Percentiles rank a stretch among this genome's conserved stretches.
phyloP scores from a whole-genome alignment of 2,329 filamentous ascomycete species.

The Paraphoma chrysanthemicola region DNA sequence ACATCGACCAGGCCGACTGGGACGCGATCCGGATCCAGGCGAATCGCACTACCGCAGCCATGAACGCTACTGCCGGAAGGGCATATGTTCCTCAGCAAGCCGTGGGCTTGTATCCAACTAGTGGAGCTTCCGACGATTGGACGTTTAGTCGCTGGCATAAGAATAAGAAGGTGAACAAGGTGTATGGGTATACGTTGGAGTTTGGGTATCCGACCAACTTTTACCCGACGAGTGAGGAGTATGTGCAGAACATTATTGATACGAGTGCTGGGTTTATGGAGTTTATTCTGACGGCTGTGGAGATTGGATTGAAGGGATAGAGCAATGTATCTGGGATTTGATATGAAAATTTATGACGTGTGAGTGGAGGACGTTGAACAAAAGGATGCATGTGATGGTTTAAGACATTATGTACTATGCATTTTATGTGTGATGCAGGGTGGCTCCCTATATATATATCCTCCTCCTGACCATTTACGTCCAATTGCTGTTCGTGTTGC shows the following conservation, averaged over 20 bases:
- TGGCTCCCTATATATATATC: background rate
- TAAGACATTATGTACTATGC: slow-evolving; percentile 1
- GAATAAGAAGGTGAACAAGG: slow-evolving; percentile 46
- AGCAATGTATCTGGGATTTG: background rate
- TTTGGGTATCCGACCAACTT: slow-evolving; percentile 52
- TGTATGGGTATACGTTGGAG: slow-evolving; percentile 51
- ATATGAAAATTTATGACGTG: background rate
- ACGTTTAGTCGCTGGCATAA: slow-evolving; percentile 46
- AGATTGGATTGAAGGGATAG: slow-evolving; percentile 39
- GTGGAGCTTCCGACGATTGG: slow-evolving; percentile 48
- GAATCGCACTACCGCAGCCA: slow-evolving; percentile 42
- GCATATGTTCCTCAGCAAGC: slow-evolving; percentile 42
- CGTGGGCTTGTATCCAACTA: slow-evolving; percentile 48
- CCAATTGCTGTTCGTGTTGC: background rate
- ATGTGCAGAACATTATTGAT: slow-evolving; percentile 50
- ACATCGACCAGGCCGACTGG: slow-evolving; percentile 44
- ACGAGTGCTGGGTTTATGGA: slow-evolving; percentile 54
- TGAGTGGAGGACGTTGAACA: background rate
- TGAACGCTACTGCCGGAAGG: slow-evolving; percentile 45
- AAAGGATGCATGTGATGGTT: background rate
- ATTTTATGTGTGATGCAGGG: background rate
- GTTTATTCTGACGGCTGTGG: slow-evolving; percentile 44
- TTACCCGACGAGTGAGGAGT: slow-evolving; percentile 50
- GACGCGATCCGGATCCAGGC: slow-evolving; percentile 41
- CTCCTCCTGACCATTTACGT: background rate